A percentile compares a stretch with the other conserved stretches of the same genome.
Evolutionary conservation across 2,329 filamentous ascomycete species (phyloP).

Genomic region (Monilinia polystroma): DNA sequence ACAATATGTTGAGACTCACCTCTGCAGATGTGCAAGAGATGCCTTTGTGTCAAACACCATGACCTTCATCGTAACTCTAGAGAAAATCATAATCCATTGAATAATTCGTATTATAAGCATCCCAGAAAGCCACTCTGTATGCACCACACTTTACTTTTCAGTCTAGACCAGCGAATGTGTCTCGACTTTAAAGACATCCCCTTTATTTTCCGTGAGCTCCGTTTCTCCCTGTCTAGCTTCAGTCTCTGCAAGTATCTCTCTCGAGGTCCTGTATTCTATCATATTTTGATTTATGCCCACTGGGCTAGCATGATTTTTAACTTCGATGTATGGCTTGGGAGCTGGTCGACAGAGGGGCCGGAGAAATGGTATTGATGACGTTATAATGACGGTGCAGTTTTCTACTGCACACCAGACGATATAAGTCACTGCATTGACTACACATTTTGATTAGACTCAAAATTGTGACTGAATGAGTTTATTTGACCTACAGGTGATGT

Average conservation of each 20-base stretch:
- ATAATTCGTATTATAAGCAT: neutral
- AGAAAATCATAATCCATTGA: neutral
- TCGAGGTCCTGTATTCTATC: neutral
- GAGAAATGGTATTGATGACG: conserved; percentile 18
- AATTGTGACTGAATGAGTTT: neutral
- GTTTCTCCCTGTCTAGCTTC: neutral
- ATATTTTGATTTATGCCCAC: neutral
- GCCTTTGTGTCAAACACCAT: neutral
- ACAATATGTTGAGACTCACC: neutral
- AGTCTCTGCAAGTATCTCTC: neutral
- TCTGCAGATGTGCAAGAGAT: neutral
- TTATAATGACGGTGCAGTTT: conserved; percentile 20
- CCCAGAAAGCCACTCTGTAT: neutral
- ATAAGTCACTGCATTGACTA: neutral
- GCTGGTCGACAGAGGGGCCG: conserved; percentile 7
- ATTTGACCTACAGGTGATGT: conserved; percentile 1
- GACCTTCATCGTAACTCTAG: neutral
- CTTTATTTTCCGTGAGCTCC: neutral
- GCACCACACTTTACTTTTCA: neutral
- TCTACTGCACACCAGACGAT: conserved; percentile 19
- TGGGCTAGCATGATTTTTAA: conserved; percentile 2
- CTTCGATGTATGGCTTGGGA: conserved; percentile 13
- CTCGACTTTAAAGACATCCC: neutral
- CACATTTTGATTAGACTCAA: neutral
- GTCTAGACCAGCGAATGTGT: neutral